Evolutionary conservation across 768 basidiomycete genomes (phyloP).

Genomic region (Ramaria sp.): DNA sequence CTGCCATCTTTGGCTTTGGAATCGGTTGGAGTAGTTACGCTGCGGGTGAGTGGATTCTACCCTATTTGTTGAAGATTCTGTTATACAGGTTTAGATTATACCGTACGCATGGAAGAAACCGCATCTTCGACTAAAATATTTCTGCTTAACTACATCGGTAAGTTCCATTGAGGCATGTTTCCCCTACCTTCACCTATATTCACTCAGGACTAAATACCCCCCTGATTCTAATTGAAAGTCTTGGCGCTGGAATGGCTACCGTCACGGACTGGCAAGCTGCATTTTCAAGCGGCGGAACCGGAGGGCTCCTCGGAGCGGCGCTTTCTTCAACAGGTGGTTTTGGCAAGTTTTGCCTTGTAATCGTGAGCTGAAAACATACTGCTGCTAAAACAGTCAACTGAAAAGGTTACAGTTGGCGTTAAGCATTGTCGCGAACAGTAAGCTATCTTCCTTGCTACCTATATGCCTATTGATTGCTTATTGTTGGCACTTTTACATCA

Average conservation of each 20-base stretch:
- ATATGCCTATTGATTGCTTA: not conserved
- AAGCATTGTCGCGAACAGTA: constrained; percentile 34
- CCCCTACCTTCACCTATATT: not conserved
- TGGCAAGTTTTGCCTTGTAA: constrained; percentile 35
- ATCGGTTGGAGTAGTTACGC: constrained; percentile 31
- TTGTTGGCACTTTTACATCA: not conserved
- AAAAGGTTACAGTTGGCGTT: constrained; percentile 19
- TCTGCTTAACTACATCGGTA: constrained; percentile 25
- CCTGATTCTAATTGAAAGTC: constrained; percentile 30
- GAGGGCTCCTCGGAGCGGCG: constrained; percentile 34
- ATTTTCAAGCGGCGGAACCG: constrained; percentile 28
- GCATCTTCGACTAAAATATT: constrained; percentile 29
- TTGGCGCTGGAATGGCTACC: constrained; percentile 36
- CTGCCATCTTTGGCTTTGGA: constrained; percentile 25
- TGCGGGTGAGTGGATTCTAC: constrained; percentile 13
- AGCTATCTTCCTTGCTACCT: not conserved
- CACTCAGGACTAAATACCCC: constrained; percentile 18
- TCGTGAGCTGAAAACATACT: constrained; percentile 17
- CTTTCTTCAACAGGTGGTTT: constrained; percentile 29
- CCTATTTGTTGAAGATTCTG: not conserved
- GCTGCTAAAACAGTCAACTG: not conserved
- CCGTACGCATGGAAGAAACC: constrained; percentile 29
- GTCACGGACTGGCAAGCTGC: constrained; percentile 25
- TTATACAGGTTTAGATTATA: constrained; percentile 22
- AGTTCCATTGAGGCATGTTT: not conserved